Conservation (phyloP, 257 asterid genomes). For the Handroanthus guayacan region DNA sequence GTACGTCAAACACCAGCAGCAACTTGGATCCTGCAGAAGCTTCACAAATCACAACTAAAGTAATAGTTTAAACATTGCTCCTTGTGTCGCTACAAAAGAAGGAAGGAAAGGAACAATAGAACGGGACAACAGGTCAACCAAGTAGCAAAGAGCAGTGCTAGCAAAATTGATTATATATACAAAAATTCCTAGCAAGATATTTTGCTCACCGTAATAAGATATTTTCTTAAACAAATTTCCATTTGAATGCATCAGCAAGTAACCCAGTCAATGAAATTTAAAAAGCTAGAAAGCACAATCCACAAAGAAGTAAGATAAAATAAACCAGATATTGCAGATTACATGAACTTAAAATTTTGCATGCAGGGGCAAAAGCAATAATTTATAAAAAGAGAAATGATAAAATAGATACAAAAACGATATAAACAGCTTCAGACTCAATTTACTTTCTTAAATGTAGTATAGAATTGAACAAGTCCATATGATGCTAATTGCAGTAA, state of each 20-base stretch:
- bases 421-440: background rate
- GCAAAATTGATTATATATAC: background rate
- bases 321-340: background rate
- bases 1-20: background rate
- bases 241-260: background rate
- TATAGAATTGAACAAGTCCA: background rate
- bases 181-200: background rate
- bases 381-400: background rate
- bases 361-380: background rate
- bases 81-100: background rate
- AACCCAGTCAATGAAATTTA: background rate
- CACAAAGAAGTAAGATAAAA: background rate
- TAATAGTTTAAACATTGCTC: background rate
- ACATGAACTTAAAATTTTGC: background rate
- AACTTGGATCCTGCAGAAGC: conserved; percentile 26
- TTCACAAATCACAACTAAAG: conserved; percentile 8
- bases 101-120: background rate
- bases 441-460: background rate
- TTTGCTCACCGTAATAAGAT: background rate
- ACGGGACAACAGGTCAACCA: background rate
- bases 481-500: conserved; percentile 5
- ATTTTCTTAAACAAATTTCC: background rate
- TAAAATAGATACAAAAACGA: background rate
- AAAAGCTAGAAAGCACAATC: background rate
- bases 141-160: background rate